Percentiles rank a stretch among this genome's conserved stretches.
These are phyloP conservation scores for Fusarium multiceps DNA, from an alignment of 2,329 filamentous ascomycete genomes.

Conservation along the genomic window DNA sequence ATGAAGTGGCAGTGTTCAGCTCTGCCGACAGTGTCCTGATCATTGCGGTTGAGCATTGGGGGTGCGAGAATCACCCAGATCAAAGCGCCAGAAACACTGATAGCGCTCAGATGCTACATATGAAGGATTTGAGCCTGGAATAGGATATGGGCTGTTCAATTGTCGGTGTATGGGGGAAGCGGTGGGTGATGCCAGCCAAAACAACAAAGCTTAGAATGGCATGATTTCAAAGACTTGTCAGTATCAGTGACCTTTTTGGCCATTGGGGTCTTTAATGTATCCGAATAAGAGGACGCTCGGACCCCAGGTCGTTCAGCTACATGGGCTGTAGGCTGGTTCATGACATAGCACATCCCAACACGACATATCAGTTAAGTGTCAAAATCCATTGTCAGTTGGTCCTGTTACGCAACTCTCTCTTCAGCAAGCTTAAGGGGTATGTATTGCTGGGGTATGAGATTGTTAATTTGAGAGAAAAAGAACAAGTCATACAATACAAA, in stretches of 20 bases:
- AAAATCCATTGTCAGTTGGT: neutral
- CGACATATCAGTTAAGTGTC: neutral
- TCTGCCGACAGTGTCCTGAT: neutral
- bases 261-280: neutral
- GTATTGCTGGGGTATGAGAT: neutral
- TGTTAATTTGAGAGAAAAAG: neutral
- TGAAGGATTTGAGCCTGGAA: constrained; percentile 3
- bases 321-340: neutral
- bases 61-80: constrained; percentile 7
- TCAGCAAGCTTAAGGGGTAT: neutral
- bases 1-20: constrained; percentile 42
- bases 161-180: constrained; percentile 24
- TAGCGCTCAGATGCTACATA: constrained; percentile 8
- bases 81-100: constrained; percentile 9
- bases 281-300: constrained; percentile 9
- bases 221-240: neutral
- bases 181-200: constrained; percentile 7
- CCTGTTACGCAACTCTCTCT: neutral
- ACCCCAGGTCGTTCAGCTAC: neutral
- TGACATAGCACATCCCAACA: neutral
- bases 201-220: constrained; percentile 6
- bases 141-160: constrained; percentile 15
- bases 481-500: neutral
- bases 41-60: neutral
- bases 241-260: neutral